Percentiles rank a stretch among this genome's conserved stretches.
Conservation (phyloP, 345 rosid genomes). For the Microcos paniculata region DNA sequence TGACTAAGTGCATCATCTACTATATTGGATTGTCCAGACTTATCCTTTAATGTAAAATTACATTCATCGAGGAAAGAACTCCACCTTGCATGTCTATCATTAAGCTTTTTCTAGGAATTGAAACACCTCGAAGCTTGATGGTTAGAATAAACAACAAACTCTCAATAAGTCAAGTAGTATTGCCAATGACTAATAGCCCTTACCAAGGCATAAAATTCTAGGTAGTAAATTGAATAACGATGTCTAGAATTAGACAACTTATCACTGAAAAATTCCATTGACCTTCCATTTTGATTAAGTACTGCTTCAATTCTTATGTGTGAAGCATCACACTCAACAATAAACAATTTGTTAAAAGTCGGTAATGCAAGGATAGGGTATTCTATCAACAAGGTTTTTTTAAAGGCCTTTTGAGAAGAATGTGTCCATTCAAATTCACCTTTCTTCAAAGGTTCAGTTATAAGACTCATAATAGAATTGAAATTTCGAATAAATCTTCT, state of each 20-base stretch:
- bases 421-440: neutral
- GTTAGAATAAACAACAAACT: too few species aligned
- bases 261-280: slow-evolving; percentile 3
- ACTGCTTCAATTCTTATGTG: neutral
- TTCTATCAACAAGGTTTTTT: neutral
- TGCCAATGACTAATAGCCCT: neutral
- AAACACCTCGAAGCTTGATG: too few species aligned
- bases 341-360: neutral
- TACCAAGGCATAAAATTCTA: too few species aligned
- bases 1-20: too few species aligned
- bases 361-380: neutral
- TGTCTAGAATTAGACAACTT: neutral
- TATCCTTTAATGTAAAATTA: neutral
- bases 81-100: too few species aligned
- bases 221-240: too few species aligned
- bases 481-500: neutral
- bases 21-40: too few species aligned
- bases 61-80: neutral
- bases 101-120: too few species aligned
- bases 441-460: neutral
- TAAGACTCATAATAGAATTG: neutral
- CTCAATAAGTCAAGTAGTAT: neutral
- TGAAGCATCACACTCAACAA: neutral
- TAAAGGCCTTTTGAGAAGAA: neutral
- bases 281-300: neutral